A percentile compares a stretch with the other conserved stretches of the same genome.
Conservation (phyloP, 108 stramenopile genomes). For the Seminavis robusta region DNA sequence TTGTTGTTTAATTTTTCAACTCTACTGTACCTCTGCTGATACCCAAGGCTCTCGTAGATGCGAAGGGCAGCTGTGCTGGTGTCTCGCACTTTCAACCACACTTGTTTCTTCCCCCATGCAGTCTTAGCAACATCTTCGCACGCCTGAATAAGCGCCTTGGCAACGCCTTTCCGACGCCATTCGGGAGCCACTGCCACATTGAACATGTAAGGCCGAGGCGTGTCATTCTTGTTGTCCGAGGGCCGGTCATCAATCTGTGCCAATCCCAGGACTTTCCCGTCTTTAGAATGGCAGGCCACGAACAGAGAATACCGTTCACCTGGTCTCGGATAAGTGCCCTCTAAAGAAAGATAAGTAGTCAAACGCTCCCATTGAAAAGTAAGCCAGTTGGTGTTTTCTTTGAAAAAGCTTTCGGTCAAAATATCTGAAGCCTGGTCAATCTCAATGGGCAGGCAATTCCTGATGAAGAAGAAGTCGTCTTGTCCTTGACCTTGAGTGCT, state of each 20-base stretch:
- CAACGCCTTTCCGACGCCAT: slow-evolving; percentile 58
- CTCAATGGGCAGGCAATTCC: slow-evolving; percentile 22
- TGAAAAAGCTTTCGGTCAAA: slow-evolving; percentile 66
- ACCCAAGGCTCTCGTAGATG: slow-evolving; percentile 56
- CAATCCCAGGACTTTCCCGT: slow-evolving; percentile 54
- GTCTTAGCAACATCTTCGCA: slow-evolving; percentile 46
- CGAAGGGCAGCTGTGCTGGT: slow-evolving; percentile 47
- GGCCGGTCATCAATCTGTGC: slow-evolving; percentile 57
- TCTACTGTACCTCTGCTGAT: no score
- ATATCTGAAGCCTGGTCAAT: slow-evolving; percentile 54
- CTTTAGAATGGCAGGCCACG: slow-evolving; percentile 48
- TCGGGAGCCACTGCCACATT: slow-evolving; percentile 62
- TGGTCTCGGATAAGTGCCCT: slow-evolving; percentile 52
- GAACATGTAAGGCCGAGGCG: slow-evolving; percentile 68
- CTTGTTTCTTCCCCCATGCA: background rate
- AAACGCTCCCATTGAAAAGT: slow-evolving; percentile 60
- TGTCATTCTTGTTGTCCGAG: slow-evolving; percentile 6
- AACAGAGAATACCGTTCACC: slow-evolving; percentile 42
- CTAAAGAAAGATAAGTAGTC: slow-evolving; percentile 52
- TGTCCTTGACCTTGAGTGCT: no score
- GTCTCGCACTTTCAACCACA: slow-evolving; percentile 49
- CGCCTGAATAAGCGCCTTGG: slow-evolving; percentile 40
- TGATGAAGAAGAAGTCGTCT: slow-evolving; percentile 18
- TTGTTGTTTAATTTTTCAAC: no score
- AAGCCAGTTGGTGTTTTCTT: slow-evolving; percentile 50